phyloP scores from a whole-genome alignment of 2,329 filamentous ascomycete genomes.

The Chrysosporium queenslandicum region DNA sequence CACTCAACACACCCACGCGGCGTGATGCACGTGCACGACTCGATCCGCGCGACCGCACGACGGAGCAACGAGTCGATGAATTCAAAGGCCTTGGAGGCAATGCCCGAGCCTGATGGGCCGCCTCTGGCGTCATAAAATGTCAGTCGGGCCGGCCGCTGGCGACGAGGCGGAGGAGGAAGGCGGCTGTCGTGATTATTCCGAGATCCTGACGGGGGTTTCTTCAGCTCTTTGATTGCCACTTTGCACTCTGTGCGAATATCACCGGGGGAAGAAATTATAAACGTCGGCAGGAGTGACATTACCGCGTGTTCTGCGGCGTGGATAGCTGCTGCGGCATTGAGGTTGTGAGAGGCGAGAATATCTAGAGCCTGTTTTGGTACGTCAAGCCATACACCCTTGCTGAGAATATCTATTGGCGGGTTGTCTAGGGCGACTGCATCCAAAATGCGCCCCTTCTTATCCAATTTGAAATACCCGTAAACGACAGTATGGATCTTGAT shows the following conservation, averaged over 20 bases:
- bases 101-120: constrained; percentile 69
- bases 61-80: constrained; percentile 69
- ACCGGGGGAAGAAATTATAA: constrained; percentile 78
- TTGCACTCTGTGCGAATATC: constrained; percentile 96
- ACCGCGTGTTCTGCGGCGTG: constrained; percentile 92
- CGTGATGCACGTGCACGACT: constrained; percentile 58
- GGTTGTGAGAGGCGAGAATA: constrained; percentile 59
- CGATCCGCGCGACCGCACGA: constrained; percentile 66
- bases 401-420: constrained; percentile 72
- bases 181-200: constrained; percentile 4
- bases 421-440: constrained; percentile 92
- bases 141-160: constrained; percentile 76
- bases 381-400: constrained; percentile 93
- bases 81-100: constrained; percentile 87
- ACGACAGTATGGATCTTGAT: constrained; percentile 83
- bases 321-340: constrained; percentile 81
- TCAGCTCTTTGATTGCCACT: constrained; percentile 74
- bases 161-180: constrained; percentile 33
- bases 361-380: constrained; percentile 69
- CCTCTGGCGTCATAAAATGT: constrained; percentile 96
- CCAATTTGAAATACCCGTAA: constrained; percentile 96
- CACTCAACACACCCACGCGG: constrained; percentile 77
- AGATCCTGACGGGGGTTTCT: constrained; percentile 23
- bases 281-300: constrained; percentile 76
- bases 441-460: constrained; percentile 70